Evolutionary conservation across 306 rosid species (phyloP).

Genomic region (Trifolium pratense): DNA sequence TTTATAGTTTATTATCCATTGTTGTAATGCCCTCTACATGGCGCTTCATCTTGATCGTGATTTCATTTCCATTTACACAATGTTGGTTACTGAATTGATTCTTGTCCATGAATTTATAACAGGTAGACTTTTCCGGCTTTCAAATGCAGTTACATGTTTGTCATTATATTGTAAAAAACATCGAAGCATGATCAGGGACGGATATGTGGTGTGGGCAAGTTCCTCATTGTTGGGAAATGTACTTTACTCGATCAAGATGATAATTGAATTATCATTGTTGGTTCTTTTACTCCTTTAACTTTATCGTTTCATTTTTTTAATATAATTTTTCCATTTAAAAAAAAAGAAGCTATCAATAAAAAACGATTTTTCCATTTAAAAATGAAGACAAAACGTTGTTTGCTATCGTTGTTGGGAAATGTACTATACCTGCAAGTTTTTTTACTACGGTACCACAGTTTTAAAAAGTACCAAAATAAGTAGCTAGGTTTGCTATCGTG

Average conservation of each 20-base stretch:
- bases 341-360: too few relatives aligned
- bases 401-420: too few relatives aligned
- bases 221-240: background rate
- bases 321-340: too few relatives aligned
- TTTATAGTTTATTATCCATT: background rate
- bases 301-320: too few relatives aligned
- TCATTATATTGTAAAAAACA: background rate
- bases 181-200: background rate
- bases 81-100: constrained; percentile 3
- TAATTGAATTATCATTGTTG: too few relatives aligned
- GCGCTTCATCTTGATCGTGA: background rate
- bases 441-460: too few relatives aligned
- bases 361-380: too few relatives aligned
- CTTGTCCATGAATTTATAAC: constrained; percentile 14
- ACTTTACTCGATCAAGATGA: background rate
- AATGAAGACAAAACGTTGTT: too few relatives aligned
- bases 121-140: background rate
- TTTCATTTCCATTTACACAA: constrained; percentile 5
- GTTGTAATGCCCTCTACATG: constrained; percentile 26
- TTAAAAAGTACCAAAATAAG: too few relatives aligned
- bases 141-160: background rate
- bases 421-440: too few relatives aligned
- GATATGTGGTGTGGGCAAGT: background rate
- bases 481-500: too few relatives aligned
- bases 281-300: too few relatives aligned